These are phyloP conservation scores for Vanrija sp. DNA, from an alignment of 1,284 basidiomycete genomes.

Conservation along the genomic window DNA sequence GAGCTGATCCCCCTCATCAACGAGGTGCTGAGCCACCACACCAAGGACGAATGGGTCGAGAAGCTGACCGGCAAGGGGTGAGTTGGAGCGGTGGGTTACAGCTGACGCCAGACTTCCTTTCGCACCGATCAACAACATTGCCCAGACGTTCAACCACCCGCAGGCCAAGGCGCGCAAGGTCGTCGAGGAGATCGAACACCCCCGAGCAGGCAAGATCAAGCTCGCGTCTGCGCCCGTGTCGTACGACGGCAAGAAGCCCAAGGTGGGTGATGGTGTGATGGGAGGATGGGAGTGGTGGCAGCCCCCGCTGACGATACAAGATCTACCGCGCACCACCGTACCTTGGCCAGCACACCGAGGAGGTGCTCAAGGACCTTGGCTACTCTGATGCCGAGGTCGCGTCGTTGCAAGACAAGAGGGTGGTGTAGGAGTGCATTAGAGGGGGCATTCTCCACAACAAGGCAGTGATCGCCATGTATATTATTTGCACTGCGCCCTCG, in stretches of 20 bases:
- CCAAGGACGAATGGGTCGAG: conserved; percentile 68
- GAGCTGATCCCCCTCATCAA: conserved; percentile 71
- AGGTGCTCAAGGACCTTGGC: conserved; percentile 73
- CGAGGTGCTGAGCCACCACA: conserved; percentile 57
- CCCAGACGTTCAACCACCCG: conserved; percentile 85
- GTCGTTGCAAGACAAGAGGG: conserved; percentile 41
- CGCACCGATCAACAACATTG: conserved; percentile 86
- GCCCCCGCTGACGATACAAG: conserved; percentile 52
- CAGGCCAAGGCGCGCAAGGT: conserved; percentile 68
- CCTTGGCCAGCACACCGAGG: conserved; percentile 74
- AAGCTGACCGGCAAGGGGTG: conserved; percentile 71
- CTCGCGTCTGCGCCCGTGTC: conserved; percentile 79
- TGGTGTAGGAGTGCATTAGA: too few species aligned
- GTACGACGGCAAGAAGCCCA: conserved; percentile 71
- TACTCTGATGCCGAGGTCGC: conserved; percentile 61
- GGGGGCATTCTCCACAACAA: too few species aligned
- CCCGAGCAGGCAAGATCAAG: conserved; percentile 75
- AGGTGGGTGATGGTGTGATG: conserved; percentile 24
- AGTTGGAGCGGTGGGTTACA: conserved; percentile 21
- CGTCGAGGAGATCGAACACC: conserved; percentile 66
- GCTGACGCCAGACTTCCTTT: conserved; percentile 64
- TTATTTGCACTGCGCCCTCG: too few species aligned
- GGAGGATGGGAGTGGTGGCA: too few species aligned
- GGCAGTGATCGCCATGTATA: too few species aligned
- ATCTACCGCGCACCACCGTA: conserved; percentile 73